Evolutionary conservation across 352 stramenopile species (phyloP).

Genomic region (Elongisporangium undulatum): DNA sequence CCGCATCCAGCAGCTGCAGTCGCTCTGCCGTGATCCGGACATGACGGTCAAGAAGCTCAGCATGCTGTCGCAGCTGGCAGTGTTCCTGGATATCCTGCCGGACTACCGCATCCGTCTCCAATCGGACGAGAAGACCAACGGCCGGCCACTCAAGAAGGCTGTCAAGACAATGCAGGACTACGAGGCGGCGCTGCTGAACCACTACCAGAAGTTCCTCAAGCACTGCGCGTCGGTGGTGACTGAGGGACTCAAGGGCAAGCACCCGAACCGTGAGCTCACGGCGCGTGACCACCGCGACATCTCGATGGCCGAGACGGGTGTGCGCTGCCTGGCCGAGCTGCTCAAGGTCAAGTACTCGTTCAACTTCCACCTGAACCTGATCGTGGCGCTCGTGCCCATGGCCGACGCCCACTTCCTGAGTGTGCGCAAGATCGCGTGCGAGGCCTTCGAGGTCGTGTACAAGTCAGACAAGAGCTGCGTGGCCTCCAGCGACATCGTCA

Average conservation of each 20-base stretch:
- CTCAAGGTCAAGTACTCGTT: conserved; percentile 83
- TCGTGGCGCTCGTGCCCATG: conserved; percentile 77
- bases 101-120: conserved; percentile 93
- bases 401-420: conserved; percentile 56
- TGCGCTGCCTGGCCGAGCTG: conserved; percentile 72
- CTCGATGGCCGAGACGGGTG: conserved; percentile 59
- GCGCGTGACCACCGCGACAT: conserved; percentile 35
- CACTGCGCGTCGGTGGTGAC: conserved; percentile 61
- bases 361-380: conserved; percentile 85
- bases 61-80: conserved; percentile 90
- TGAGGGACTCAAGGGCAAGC: conserved; percentile 50
- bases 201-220: conserved; percentile 86
- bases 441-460: conserved; percentile 71
- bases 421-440: conserved; percentile 52
- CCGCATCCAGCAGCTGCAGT: conserved; percentile 77
- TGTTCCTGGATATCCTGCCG: conserved; percentile 95
- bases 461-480: conserved; percentile 65
- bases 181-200: conserved; percentile 65
- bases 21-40: conserved; percentile 68
- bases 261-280: conserved; percentile 30
- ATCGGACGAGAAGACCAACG: conserved; percentile 81
- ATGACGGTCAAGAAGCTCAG: conserved; percentile 80
- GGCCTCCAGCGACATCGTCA: conserved; percentile 69
- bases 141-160: conserved; percentile 80
- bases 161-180: conserved; percentile 86